These are phyloP conservation scores for Catenaria anguillulae DNA, from an alignment of 371 early-diverging fungal genomes.

Conservation along the genomic window DNA sequence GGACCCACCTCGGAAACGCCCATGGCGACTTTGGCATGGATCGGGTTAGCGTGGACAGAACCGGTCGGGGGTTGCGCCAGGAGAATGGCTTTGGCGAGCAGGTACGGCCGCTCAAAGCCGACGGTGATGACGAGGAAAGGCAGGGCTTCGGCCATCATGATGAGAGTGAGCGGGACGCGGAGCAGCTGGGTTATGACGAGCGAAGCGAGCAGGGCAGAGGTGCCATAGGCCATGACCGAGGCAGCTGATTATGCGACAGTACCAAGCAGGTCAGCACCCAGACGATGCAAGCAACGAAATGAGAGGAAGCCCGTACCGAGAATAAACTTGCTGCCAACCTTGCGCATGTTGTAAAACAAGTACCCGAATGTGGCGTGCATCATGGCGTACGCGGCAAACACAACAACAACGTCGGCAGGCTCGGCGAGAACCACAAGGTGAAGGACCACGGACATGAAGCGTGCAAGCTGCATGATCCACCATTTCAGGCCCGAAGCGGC, in stretches of 20 bases:
- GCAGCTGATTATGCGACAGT: too few species aligned
- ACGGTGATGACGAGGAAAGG: constrained; percentile 86
- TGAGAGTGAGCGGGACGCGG: constrained; percentile 52
- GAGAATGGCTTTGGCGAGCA: constrained; percentile 64
- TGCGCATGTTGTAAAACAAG: constrained; percentile 70
- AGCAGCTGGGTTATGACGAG: constrained; percentile 47
- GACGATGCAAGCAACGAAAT: too few species aligned
- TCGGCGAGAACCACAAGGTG: constrained; percentile 26
- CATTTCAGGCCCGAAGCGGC: background rate
- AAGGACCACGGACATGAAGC: background rate
- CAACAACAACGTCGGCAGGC: constrained; percentile 60
- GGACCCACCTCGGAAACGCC: constrained; percentile 55
- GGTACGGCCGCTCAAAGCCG: constrained; percentile 77
- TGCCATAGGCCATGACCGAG: constrained; percentile 47
- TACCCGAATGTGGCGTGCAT: constrained; percentile 66
- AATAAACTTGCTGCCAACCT: constrained; percentile 66
- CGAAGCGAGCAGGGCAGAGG: constrained; percentile 64
- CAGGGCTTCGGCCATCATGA: constrained; percentile 70
- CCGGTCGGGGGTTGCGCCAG: constrained; percentile 18
- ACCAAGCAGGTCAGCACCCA: too few species aligned
- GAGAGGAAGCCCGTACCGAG: constrained; percentile 42
- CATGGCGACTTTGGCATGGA: constrained; percentile 45
- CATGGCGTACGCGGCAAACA: constrained; percentile 66
- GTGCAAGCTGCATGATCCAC: background rate
- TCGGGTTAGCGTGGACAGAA: constrained; percentile 8